Conservation (phyloP, 1,284 basidiomycete species). For the Austroboletus olivaceoglutinosus region DNA sequence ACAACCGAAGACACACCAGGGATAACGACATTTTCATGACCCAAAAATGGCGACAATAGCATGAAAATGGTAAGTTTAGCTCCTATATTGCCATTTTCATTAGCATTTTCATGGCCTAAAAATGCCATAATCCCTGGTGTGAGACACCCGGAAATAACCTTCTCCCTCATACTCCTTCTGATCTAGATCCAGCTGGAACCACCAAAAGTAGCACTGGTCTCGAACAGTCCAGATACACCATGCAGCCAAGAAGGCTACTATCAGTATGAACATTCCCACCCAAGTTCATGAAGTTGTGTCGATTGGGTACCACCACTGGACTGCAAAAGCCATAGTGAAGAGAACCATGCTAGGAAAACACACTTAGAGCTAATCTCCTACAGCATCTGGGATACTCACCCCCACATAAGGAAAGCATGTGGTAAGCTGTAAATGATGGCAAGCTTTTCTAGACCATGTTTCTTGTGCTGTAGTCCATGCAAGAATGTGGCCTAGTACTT, state of each 20-base stretch:
- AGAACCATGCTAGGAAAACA: constrained; percentile 24
- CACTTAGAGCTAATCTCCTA: constrained; percentile 2
- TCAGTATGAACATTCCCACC: constrained; percentile 11
- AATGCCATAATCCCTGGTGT: too few species aligned
- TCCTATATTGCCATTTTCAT: too few species aligned
- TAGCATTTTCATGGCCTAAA: too few species aligned
- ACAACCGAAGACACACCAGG: background rate
- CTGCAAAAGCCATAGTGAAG: constrained; percentile 29
- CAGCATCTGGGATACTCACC: constrained; percentile 26
- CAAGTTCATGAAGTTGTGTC: background rate
- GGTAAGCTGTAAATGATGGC: constrained; percentile 41
- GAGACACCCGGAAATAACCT: too few species aligned
- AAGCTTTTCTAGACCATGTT: constrained; percentile 36
- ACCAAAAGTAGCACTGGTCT: constrained; percentile 19
- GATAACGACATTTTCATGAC: too few species aligned
- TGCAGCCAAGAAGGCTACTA: constrained; percentile 10
- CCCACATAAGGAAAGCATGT: constrained; percentile 40
- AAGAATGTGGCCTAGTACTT: constrained; percentile 31
- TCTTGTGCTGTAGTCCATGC: constrained; percentile 17
- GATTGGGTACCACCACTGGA: constrained; percentile 25
- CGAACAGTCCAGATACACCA: constrained; percentile 28
- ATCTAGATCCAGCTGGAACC: constrained; percentile 25
- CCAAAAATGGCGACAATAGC: too few species aligned
- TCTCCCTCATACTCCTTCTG: background rate
- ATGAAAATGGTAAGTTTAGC: too few species aligned